Conservation (phyloP, 495 filamentous ascomycete genomes). For the Cercophora newfieldiana region DNA sequence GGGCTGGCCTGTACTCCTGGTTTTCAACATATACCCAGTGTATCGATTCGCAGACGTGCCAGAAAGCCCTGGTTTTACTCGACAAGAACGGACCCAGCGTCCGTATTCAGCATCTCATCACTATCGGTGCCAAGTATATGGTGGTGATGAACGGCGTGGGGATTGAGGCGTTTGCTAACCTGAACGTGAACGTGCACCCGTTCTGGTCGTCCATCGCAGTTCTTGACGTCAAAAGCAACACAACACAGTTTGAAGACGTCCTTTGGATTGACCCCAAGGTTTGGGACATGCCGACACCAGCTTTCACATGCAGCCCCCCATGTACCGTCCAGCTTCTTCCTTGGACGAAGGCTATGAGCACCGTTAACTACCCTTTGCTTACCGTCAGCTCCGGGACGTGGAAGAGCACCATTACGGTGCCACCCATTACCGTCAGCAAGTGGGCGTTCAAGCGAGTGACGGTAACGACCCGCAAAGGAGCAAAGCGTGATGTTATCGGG, state of each 20-base stretch:
- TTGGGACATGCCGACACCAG: conserved; percentile 26
- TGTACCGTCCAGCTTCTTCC: conserved; percentile 29
- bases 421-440: conserved; percentile 25
- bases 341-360: conserved; percentile 27
- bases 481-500: neutral
- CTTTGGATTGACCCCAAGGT: conserved; percentile 28
- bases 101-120: neutral
- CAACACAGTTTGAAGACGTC: conserved; percentile 19
- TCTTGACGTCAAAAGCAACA: conserved; percentile 26
- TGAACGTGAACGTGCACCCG: conserved; percentile 29
- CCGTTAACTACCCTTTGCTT: conserved; percentile 29
- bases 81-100: neutral
- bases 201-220: conserved; percentile 28
- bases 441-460: conserved; percentile 19
- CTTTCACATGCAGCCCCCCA: conserved; percentile 29
- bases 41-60: neutral
- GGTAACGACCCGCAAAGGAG: neutral
- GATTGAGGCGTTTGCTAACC: conserved; percentile 29
- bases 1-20: neutral
- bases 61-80: neutral
- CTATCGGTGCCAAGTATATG: neutral
- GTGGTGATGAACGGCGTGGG: conserved; percentile 24
- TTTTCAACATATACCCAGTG: neutral
- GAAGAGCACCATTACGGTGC: conserved; percentile 29
- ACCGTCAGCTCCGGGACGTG: conserved; percentile 28